These are phyloP conservation scores for Polygonum maritimum DNA, from an alignment of 148 eudicot genomes.

Conservation along the genomic window DNA sequence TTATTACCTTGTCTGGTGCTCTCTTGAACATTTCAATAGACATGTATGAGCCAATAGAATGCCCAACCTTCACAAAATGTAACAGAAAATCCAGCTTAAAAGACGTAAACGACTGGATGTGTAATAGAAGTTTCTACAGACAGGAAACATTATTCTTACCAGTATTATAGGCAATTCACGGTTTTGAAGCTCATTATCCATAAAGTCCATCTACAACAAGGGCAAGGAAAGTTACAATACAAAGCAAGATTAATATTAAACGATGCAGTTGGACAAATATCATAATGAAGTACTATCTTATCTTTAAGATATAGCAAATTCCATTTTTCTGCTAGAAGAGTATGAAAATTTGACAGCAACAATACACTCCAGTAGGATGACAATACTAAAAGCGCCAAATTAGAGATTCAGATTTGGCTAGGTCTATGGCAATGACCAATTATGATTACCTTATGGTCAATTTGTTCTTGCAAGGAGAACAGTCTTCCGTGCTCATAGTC, in stretches of 20 bases:
- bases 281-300: neutral
- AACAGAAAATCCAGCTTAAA: neutral
- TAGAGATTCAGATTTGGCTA: neutral
- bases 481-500: constrained; percentile 65
- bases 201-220: constrained; percentile 53
- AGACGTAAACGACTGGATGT: neutral
- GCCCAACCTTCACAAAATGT: constrained; percentile 58
- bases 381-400: neutral
- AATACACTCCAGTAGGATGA: neutral
- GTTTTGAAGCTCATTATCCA: constrained; percentile 47
- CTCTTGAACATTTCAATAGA: constrained; percentile 57
- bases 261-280: neutral
- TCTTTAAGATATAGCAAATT: neutral
- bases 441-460: constrained; percentile 63
- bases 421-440: constrained; percentile 1
- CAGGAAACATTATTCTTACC: constrained; percentile 29
- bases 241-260: neutral
- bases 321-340: neutral
- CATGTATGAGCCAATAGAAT: constrained; percentile 82
- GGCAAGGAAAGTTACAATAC: constrained; percentile 5
- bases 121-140: neutral
- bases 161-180: constrained; percentile 47
- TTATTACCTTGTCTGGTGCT: constrained; percentile 48
- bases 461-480: constrained; percentile 86
- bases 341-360: neutral